phyloP scores from a whole-genome alignment of 2,329 filamentous ascomycete species.

The Pseudocercospora macadamiae region DNA sequence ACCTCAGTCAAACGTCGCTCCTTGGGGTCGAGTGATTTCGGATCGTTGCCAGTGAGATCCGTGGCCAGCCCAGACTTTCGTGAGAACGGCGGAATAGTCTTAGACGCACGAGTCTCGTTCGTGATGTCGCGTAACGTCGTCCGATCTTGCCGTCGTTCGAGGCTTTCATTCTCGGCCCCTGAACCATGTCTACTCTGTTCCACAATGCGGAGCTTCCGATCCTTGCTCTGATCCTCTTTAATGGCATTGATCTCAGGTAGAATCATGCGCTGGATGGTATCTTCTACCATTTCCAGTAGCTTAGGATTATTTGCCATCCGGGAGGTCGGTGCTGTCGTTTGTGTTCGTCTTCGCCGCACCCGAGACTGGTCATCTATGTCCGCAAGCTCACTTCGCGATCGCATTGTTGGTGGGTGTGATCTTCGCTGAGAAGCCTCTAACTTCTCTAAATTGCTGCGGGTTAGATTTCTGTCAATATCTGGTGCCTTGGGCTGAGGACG shows the following conservation, averaged over 20 bases:
- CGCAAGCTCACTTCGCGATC: no score
- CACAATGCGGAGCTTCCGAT: slow-evolving; percentile 70
- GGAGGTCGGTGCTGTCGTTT: slow-evolving; percentile 60
- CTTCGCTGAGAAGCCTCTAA: no score
- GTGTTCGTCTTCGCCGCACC: slow-evolving; percentile 39
- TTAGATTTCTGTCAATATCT: no score
- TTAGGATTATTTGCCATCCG: slow-evolving; percentile 93
- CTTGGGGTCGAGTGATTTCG: no score
- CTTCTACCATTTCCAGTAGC: slow-evolving; percentile 86
- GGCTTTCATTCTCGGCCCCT: slow-evolving; percentile 52
- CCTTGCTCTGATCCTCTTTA: slow-evolving; percentile 84
- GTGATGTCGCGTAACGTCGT: no score
- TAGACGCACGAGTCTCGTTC: no score
- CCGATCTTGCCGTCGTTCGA: slow-evolving; percentile 57
- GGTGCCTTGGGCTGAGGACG: slow-evolving; percentile 37
- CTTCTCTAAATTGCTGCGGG: no score
- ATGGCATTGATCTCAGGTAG: slow-evolving; percentile 88
- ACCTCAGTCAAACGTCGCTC: no score
- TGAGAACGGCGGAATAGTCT: no score
- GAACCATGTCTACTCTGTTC: slow-evolving; percentile 62
- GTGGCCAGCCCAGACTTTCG: no score
- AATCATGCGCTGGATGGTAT: slow-evolving; percentile 86
- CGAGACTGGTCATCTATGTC: slow-evolving; percentile 35
- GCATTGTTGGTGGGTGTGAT: no score
- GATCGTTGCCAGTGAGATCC: no score